Evolutionary conservation across 306 rosid species (phyloP).

Genomic region (Trifolium subterraneum): DNA sequence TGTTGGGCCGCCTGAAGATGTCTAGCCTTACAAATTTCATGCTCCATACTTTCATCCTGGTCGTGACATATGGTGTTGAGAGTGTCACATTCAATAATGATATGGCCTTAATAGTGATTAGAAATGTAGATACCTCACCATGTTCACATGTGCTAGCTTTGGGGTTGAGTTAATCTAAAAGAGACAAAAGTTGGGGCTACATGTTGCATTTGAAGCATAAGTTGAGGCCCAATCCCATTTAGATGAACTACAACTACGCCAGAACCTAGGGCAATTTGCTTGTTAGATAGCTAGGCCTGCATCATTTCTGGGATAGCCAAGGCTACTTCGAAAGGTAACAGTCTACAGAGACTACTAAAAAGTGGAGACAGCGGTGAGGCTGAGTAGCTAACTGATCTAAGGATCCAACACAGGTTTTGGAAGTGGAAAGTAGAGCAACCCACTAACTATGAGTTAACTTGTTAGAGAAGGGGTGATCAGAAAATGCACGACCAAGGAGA

Average conservation of each 20-base stretch:
- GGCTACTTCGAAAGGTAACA: background rate
- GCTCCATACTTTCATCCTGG: background rate
- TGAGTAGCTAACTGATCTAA: background rate
- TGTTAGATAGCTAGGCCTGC: background rate
- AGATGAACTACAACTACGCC: background rate
- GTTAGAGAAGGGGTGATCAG: constrained; percentile 3
- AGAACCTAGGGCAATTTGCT: background rate
- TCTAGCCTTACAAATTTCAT: background rate
- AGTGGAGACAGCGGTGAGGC: background rate
- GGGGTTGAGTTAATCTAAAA: background rate
- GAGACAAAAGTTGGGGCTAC: background rate
- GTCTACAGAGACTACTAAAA: background rate
- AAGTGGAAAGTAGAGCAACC: background rate
- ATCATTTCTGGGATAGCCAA: constrained; percentile 1
- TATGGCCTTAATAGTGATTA: background rate
- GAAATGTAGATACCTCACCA: background rate
- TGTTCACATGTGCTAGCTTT: background rate
- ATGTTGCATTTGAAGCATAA: constrained; percentile 7
- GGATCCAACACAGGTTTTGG: background rate
- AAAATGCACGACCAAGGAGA: background rate
- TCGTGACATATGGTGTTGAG: background rate
- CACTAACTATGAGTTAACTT: background rate
- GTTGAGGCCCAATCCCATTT: background rate
- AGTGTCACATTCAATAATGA: background rate
- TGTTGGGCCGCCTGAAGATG: background rate